phyloP scores from a whole-genome alignment of 2,329 filamentous ascomycete species.

The Uncinocarpus reesii region DNA sequence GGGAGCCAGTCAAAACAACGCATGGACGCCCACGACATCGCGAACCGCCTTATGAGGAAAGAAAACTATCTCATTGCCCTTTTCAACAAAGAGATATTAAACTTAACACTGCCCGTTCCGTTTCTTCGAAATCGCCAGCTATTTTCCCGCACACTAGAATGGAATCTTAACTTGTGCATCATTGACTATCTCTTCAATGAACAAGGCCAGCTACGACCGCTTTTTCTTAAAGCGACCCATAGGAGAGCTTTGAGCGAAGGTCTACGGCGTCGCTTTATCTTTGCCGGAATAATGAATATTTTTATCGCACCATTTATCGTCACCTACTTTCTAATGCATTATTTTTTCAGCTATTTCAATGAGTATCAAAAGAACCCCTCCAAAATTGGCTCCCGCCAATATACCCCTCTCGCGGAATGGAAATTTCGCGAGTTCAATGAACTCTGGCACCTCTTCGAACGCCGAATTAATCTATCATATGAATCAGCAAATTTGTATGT shows the following conservation, averaged over 20 bases:
- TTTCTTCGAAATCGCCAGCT: constrained; percentile 69
- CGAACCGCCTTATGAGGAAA: constrained; percentile 88
- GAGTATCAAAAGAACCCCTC: constrained; percentile 93
- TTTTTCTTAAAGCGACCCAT: constrained; percentile 76
- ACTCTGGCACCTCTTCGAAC: constrained; percentile 79
- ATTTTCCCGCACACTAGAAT: constrained; percentile 82
- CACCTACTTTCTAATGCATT: constrained; percentile 75
- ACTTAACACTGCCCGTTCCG: constrained; percentile 75
- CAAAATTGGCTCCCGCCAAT: constrained; percentile 75
- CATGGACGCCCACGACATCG: constrained; percentile 92
- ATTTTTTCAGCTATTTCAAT: constrained; percentile 92
- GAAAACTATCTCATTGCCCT: constrained; percentile 96
- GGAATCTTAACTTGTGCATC: constrained; percentile 82
- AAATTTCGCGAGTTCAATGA: constrained; percentile 99
- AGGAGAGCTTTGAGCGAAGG: constrained; percentile 68
- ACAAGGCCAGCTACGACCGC: constrained; percentile 71
- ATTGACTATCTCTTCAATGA: constrained; percentile 91
- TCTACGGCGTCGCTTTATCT: constrained; percentile 65
- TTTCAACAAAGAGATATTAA: constrained; percentile 91
- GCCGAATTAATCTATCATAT: constrained; percentile 85
- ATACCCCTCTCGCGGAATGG: constrained; percentile 91
- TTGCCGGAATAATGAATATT: constrained; percentile 77
- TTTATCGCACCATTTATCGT: constrained; percentile 78
- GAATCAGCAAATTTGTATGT: constrained; percentile 87
- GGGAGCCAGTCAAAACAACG: constrained; percentile 85